Evolutionary conservation across 345 rosid genomes (phyloP).

Genomic region (Citrus cavaleriei): DNA sequence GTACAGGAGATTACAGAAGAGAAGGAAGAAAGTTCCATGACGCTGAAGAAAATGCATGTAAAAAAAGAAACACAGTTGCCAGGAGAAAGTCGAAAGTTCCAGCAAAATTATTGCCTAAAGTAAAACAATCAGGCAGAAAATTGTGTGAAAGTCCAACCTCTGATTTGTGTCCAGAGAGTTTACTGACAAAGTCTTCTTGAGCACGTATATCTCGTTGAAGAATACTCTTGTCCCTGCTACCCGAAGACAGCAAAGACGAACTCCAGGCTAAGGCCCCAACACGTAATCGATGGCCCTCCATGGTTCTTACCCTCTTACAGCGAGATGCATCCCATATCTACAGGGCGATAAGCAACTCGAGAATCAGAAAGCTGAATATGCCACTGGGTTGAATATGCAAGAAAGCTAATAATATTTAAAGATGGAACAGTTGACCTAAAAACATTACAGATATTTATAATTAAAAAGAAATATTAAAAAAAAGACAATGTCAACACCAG

Average conservation of each 20-base stretch:
- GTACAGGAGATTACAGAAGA: not conserved
- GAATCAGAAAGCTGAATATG: not conserved
- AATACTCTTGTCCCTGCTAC: conserved; percentile 94
- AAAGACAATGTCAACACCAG: not conserved
- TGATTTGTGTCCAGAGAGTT: conserved; percentile 92
- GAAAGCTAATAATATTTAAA: conserved; percentile 1
- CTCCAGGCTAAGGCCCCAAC: conserved; percentile 98
- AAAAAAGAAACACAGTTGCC: not conserved
- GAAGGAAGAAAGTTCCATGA: conserved; percentile 6
- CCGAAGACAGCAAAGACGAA: conserved; percentile 79
- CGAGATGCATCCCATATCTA: conserved; percentile 94
- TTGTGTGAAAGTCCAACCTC: conserved; percentile 48
- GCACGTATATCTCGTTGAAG: conserved; percentile 83
- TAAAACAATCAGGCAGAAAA: conserved; percentile 5
- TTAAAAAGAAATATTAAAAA: not conserved
- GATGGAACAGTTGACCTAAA: not conserved
- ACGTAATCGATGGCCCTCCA: conserved; percentile 96
- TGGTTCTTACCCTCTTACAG: conserved; percentile 76
- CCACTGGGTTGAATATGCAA: not conserved
- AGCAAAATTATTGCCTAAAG: not conserved
- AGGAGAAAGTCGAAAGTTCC: not conserved
- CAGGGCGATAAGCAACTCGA: not conserved
- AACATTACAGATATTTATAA: not conserved
- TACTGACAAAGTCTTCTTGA: conserved; percentile 79
- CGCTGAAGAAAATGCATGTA: not conserved